These are phyloP conservation scores for Penicillium angulare DNA, from an alignment of 495 filamentous ascomycete species.

Conservation along the genomic window DNA sequence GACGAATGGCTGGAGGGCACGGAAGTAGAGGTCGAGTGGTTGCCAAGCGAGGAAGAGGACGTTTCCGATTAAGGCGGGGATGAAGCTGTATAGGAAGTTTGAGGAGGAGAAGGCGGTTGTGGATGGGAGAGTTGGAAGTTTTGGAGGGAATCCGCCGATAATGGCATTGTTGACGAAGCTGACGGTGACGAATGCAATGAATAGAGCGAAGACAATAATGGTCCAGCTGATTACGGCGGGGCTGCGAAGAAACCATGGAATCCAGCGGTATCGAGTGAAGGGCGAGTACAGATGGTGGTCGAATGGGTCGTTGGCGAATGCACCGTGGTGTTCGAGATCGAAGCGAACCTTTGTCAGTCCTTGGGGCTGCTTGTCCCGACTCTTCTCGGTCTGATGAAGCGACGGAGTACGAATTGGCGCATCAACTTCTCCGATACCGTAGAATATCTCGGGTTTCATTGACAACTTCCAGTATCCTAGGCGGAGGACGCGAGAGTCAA, in stretches of 20 bases:
- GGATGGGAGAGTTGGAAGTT: slow-evolving; percentile 58
- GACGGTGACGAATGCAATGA: slow-evolving; percentile 70
- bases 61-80: slow-evolving; percentile 74
- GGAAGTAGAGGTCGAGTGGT: slow-evolving; percentile 70
- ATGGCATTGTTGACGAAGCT: slow-evolving; percentile 73
- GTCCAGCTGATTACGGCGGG: slow-evolving; percentile 61
- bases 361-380: slow-evolving; percentile 29
- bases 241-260: slow-evolving; percentile 75
- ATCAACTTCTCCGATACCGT: slow-evolving; percentile 63
- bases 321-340: slow-evolving; percentile 43
- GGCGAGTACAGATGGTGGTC: slow-evolving; percentile 47
- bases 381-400: slow-evolving; percentile 39
- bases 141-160: slow-evolving; percentile 66
- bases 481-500: slow-evolving; percentile 55
- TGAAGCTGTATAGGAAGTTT: slow-evolving; percentile 84
- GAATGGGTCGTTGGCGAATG: slow-evolving; percentile 29
- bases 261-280: slow-evolving; percentile 59
- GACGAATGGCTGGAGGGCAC: slow-evolving; percentile 73
- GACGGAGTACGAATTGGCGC: slow-evolving; percentile 56
- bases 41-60: slow-evolving; percentile 75
- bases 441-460: slow-evolving; percentile 58
- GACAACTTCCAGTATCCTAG: slow-evolving; percentile 81
- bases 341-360: slow-evolving; percentile 32
- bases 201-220: slow-evolving; percentile 60
- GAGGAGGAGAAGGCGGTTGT: slow-evolving; percentile 72